Conservation (phyloP, 1,139 yeast genomes). For the Diutina pseudorugosa region DNA sequence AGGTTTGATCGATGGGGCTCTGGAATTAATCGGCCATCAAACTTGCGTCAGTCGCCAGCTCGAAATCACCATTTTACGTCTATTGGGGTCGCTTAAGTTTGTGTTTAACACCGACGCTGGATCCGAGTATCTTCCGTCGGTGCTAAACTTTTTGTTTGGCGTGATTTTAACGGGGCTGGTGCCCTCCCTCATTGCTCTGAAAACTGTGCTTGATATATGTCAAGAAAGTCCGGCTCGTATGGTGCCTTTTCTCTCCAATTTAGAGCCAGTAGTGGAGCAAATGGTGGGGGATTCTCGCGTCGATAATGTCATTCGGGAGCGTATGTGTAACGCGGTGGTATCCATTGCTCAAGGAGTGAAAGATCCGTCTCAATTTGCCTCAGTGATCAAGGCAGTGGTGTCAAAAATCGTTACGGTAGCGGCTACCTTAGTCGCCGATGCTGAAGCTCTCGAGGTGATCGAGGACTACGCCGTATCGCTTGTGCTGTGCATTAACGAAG, state of each 20-base stretch:
- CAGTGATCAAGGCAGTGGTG: background rate
- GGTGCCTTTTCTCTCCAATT: constrained; percentile 33
- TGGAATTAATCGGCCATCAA: background rate
- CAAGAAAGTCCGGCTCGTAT: constrained; percentile 44
- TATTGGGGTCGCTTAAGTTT: constrained; percentile 43
- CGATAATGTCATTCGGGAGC: constrained; percentile 43
- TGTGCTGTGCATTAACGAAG: background rate
- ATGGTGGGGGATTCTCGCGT: constrained; percentile 35
- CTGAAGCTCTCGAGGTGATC: background rate
- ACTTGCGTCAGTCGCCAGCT: background rate
- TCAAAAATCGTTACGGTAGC: background rate
- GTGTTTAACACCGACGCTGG: constrained; percentile 34
- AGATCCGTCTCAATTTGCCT: background rate
- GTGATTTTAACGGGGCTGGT: constrained; percentile 16
- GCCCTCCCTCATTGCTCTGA: constrained; percentile 35
- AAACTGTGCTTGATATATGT: constrained; percentile 48
- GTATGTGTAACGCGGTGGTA: constrained; percentile 41
- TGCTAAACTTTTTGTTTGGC: constrained; percentile 36
- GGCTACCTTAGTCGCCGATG: background rate
- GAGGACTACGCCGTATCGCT: constrained; percentile 2
- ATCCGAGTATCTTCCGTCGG: constrained; percentile 24
- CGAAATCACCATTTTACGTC: constrained; percentile 29
- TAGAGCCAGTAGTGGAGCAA: constrained; percentile 39
- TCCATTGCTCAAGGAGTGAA: background rate
- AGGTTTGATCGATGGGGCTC: background rate